Evolutionary conservation across 2,329 filamentous ascomycete genomes (phyloP), one percentile per base, ranked within the genome.

Genomic region (Penicillium janthinellum): DNA sequence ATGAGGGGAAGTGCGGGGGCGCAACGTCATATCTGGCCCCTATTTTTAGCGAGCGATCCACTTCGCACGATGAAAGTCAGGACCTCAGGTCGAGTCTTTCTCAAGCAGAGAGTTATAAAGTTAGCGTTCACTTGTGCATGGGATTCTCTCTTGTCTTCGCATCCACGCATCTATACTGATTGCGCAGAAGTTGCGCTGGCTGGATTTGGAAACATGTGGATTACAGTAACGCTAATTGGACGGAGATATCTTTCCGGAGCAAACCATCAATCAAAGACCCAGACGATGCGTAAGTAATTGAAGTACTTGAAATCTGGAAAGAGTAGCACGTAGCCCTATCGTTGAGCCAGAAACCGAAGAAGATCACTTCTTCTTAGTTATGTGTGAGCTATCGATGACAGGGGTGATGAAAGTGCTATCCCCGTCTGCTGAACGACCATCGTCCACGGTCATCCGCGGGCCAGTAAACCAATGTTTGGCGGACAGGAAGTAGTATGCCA

Each of bases 391-490:
- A 2, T 31, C 4, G 3, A n/a, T 11, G 15, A 28, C 34, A 25
- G 49, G 12, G 14, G 12, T 22, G 17, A 12, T 7, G 11, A 14
- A 5, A 22, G 22, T 37, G 38, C 28, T 56, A 0, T 58, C 49
- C 2, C 59, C 58, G 38, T 20, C 15, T 7, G 14, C 15, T 15
- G 59, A 59, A 17, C 28, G 10, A 51, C 8, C 37, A 37, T 58
- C 61, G 7, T 79, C 78, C 35, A 87, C 74, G 0, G 85, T 88
- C 58, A 82, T 82, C 72, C 83, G 84, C 0, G 86, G 86, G 0
- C 86, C 86, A 0, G 77, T 84, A 64, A 86, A 87, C 84, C 85
- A 87, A 64, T 84, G 86, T 53, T 80, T 76, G 2, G 85, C 85
- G 67, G 83, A 82, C 12, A 85, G 65, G 64, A 79, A 81, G 66